phyloP scores from a whole-genome alignment of 2,329 filamentous ascomycete species.

The Cryphonectria nitschkei region DNA sequence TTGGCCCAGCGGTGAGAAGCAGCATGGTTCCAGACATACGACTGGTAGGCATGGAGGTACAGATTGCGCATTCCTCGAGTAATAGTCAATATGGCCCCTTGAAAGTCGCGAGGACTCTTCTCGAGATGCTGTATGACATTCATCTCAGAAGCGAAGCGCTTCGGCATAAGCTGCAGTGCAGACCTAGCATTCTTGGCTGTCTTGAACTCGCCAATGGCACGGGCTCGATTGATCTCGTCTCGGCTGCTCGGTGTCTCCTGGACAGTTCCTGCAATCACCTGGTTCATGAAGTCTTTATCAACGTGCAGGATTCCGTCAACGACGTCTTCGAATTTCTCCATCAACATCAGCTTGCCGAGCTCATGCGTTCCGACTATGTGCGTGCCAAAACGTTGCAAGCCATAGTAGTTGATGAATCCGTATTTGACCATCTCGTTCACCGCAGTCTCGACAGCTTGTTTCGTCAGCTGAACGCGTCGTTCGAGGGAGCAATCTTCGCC shows the following conservation, averaged over 20 bases:
- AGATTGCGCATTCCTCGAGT: constrained; percentile 83
- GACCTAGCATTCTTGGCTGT: constrained; percentile 60
- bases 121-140: constrained; percentile 78
- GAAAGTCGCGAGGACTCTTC: constrained; percentile 67
- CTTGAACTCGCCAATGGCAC: constrained; percentile 76
- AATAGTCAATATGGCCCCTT: constrained; percentile 80
- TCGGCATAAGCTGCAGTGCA: constrained; percentile 64
- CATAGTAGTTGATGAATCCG: constrained; percentile 97
- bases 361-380: constrained; percentile 84
- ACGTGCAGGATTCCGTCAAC: constrained; percentile 78
- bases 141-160: constrained; percentile 79
- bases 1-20: constrained; percentile 79
- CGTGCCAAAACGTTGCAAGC: constrained; percentile 94
- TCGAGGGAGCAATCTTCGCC: constrained; percentile 51
- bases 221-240: constrained; percentile 80
- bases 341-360: constrained; percentile 81
- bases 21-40: constrained; percentile 88
- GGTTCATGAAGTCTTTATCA: constrained; percentile 61
- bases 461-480: constrained; percentile 47
- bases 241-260: constrained; percentile 57
- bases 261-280: constrained; percentile 53
- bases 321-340: constrained; percentile 79
- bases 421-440: constrained; percentile 69
- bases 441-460: constrained; percentile 58
- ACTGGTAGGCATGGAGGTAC: constrained; percentile 98